Base-by-base conservation (phyloP, 2,329 filamentous ascomycete genomes). In the Orbilia ellipsospora region DNA sequence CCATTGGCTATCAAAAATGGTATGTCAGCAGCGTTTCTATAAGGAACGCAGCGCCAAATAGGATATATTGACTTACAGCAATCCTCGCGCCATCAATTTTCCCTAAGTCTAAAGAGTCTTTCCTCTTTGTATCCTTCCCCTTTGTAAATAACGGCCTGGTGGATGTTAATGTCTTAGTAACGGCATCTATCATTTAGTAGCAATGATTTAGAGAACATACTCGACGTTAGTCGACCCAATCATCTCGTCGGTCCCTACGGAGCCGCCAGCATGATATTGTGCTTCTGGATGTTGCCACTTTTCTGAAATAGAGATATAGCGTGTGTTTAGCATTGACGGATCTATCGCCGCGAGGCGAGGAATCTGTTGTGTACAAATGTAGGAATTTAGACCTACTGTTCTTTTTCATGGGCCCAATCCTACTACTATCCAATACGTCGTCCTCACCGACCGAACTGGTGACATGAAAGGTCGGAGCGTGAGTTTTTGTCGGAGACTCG, bases 221-320 rank as follows among this genome's bases (percentile, higher is more conserved):
- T 74, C 69, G 5, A 74, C 36, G 44, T 74, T 74, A 23, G 62
- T 62, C 56, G 62, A 67, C 44, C 62, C 62, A 44, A 74, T 74
- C 15, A 55, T 74, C 20, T 74, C 69, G 51, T 74, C 61, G 13
- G 62, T 74, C n/a, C 69, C 69, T 20, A 51, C 45, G 5, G 69
- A 74, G 40, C 69, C 69, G 16, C 69, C 69, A 15, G 63, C 10
- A 48, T 74, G 55, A 10, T 54, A 55, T 13, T 67, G 62, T 28
- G 69, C 62, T 16, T 59, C 62, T 18, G 55, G 69, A 45, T 67
- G 69, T 28, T 74, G 69, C 16, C 55, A 67, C 51, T 67, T 74
- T 13, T 63, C 69, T 67, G 52, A 23, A 10, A 52, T 15, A 6
- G 1, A n/a, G 3, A 15, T 7, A 48, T 48, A 13, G 13, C 13